These are phyloP conservation scores for Candida gigantensis DNA, from an alignment of 1,139 yeast species.

Conservation along the genomic window DNA sequence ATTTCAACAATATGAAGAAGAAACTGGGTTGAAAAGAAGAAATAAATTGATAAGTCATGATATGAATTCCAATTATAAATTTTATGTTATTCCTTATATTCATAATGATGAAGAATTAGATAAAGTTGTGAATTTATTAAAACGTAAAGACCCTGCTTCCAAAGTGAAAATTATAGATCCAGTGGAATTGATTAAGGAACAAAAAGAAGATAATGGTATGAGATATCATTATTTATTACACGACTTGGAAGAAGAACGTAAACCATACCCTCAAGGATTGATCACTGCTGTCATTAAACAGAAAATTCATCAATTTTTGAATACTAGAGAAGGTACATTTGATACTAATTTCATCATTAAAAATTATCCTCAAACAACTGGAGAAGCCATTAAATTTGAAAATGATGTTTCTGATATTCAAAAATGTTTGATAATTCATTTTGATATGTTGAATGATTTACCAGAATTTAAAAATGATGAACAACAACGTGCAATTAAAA, in stretches of 20 bases:
- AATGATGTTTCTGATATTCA: constrained; percentile 52
- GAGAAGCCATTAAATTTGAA: constrained; percentile 65
- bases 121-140: constrained; percentile 21
- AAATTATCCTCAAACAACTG: constrained; percentile 59
- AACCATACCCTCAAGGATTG: constrained; percentile 57
- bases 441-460: constrained; percentile 29
- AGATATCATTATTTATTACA: constrained; percentile 44
- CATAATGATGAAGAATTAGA: constrained; percentile 23
- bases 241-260: constrained; percentile 35
- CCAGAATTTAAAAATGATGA: constrained; percentile 29
- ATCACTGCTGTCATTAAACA: constrained; percentile 56
- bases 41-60: constrained; percentile 40
- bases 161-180: constrained; percentile 54
- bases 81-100: constrained; percentile 48
- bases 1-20: constrained; percentile 50
- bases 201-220: constrained; percentile 40
- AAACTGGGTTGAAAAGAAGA: constrained; percentile 57
- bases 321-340: constrained; percentile 44
- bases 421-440: constrained; percentile 38
- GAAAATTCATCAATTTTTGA: constrained; percentile 40
- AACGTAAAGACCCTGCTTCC: constrained; percentile 16
- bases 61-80: constrained; percentile 31
- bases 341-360: constrained; percentile 48
- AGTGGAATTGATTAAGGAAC: constrained; percentile 42
- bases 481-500: constrained; percentile 29